These are phyloP conservation scores for Trametes maxima DNA, from an alignment of 768 basidiomycete genomes.

Conservation along the genomic window DNA sequence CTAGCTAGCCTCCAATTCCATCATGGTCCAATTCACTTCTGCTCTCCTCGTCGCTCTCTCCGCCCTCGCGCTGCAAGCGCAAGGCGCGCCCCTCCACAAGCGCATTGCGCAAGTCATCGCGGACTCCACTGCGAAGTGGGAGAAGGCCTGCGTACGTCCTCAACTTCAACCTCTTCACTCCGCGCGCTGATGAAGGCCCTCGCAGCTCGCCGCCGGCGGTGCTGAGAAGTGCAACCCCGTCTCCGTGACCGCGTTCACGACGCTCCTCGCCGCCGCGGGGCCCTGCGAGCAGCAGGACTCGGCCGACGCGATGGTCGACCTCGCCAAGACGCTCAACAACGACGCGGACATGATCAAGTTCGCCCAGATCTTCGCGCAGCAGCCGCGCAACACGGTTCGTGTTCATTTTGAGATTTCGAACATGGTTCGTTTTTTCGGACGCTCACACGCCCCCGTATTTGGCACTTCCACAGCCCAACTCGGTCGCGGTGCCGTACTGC, in stretches of 20 bases:
- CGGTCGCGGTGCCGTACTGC: constrained; percentile 50
- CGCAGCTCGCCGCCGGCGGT: constrained; percentile 56
- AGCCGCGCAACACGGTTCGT: constrained; percentile 57
- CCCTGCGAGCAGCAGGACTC: constrained; percentile 48
- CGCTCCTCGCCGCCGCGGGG: constrained; percentile 54
- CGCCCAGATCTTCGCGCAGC: constrained; percentile 57
- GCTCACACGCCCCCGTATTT: not conserved
- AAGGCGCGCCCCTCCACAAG: constrained; percentile 33
- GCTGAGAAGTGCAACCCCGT: constrained; percentile 56
- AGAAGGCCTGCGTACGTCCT: constrained; percentile 9
- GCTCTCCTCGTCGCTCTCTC: constrained; percentile 37
- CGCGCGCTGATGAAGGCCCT: constrained; percentile 24
- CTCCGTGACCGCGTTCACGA: constrained; percentile 55
- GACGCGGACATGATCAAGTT: constrained; percentile 49
- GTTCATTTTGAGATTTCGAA: not conserved
- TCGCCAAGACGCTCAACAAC: constrained; percentile 49
- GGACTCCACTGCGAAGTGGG: constrained; percentile 5
- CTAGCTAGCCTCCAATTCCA: constrained; percentile 1
- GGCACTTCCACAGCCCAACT: constrained; percentile 16
- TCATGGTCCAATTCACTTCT: constrained; percentile 37
- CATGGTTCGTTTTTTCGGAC: not conserved
- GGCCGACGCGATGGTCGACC: constrained; percentile 52
- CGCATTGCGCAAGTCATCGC: constrained; percentile 12
- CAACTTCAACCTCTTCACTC: constrained; percentile 34
- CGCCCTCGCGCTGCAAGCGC: constrained; percentile 30